Evolutionary conservation across 768 basidiomycete genomes (phyloP), one percentile per base, ranked within the genome.

Genomic region (Chalciporus chontae): DNA sequence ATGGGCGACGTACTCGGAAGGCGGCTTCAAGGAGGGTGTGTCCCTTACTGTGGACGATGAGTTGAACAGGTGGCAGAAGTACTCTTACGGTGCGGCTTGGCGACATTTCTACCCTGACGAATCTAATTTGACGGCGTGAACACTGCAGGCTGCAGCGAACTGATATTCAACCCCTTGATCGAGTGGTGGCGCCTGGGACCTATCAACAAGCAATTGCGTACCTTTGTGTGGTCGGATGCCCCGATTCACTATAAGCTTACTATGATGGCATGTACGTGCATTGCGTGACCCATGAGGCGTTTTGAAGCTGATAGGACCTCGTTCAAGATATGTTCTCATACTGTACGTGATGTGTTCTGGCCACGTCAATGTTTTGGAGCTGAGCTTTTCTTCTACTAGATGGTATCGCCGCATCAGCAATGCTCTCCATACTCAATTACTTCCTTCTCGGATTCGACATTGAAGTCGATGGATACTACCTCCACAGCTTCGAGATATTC

Each of bases 11-110:
- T 95, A 94, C 64, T 87, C 84, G 3, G 76, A 87, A 14, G 87
- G 90, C 40, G 89, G 83, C 0, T 94, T 94, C 77, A 88, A 94
- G 71, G 93, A 96, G 62, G 93, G 93, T 55, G 92, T 96, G n/a
- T 90, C 87, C 1, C 72, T 96, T 2, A 94, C 93, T 0, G 85
- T 84, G 50, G 90, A 93, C 48, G 93, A 96, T 61, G 93, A 96
- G 62, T 69, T 96, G n/a, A 94, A 94, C 62, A 67, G 93, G 7
- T 96, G 93, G 93, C 90, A 94, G 54, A 95, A 94, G 61, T 90
- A 90, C 54, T 73, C 86, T 0, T 90, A 88, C 67, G 87, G 85
- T 60, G 8, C 58, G 66, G 53, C 32, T 73, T 72, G 19, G 72
- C 72, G 59, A 19, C 77, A 74, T 61, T 64, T 68, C 74, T 58